Conservation (phyloP, 1,139 yeast genomes). For the Yamadazyma jaroonii region DNA sequence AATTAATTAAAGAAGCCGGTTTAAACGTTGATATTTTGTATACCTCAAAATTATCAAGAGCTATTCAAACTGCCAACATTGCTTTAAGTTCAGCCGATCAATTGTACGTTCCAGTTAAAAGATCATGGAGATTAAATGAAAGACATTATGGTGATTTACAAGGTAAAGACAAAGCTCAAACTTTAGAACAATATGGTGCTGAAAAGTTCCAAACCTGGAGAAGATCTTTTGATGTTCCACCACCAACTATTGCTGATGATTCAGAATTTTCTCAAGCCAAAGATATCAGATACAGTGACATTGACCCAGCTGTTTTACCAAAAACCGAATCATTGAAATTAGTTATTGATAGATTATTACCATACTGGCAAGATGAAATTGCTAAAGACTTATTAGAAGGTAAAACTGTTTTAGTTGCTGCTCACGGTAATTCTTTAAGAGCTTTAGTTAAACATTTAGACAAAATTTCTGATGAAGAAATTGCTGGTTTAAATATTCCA, state of each 20-base stretch:
- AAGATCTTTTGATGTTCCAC: constrained; percentile 97
- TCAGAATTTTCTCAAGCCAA: constrained; percentile 82
- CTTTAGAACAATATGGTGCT: constrained; percentile 82
- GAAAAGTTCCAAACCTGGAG: constrained; percentile 97
- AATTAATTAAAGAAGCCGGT: constrained; percentile 82
- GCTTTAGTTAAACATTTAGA: constrained; percentile 96
- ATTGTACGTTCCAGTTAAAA: constrained; percentile 86
- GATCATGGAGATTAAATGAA: constrained; percentile 98
- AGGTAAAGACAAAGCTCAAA: constrained; percentile 97
- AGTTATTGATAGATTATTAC: constrained; percentile 95
- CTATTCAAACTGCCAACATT: constrained; percentile 96
- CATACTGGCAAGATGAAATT: constrained; percentile 96
- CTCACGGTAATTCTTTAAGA: constrained; percentile 99
- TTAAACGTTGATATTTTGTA: constrained; percentile 82
- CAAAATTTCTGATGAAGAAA: constrained; percentile 86
- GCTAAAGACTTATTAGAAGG: constrained; percentile 80
- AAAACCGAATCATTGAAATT: constrained; percentile 92
- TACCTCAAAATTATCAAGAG: constrained; percentile 92
- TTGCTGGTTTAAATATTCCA: constrained; percentile 94
- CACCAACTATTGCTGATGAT: constrained; percentile 79
- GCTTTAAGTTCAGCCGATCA: constrained; percentile 90
- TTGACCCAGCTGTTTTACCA: constrained; percentile 86
- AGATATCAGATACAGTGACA: constrained; percentile 79
- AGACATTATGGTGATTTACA: constrained; percentile 99
- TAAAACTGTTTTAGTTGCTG: constrained; percentile 90